Percentiles rank a stretch among this genome's conserved stretches.
Evolutionary conservation across 495 filamentous ascomycete species (phyloP).

Genomic region (Antarctomyces pellizariae): DNA sequence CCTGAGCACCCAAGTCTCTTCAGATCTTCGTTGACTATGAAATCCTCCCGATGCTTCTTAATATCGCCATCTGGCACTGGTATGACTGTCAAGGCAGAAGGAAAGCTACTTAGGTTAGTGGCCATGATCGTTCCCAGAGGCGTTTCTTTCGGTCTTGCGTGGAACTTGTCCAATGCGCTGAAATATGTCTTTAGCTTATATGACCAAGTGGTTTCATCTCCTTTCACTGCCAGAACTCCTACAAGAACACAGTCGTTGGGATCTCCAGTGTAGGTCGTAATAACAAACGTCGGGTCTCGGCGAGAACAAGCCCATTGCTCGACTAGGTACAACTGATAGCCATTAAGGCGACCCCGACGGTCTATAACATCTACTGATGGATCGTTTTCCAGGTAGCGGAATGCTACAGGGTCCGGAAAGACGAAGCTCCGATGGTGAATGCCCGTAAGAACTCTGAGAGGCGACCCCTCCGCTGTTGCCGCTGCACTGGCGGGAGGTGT

Average conservation of each 20-base stretch:
- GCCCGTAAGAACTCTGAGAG: conserved; percentile 3
- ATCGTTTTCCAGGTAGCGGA: conserved; percentile 75
- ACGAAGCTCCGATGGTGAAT: conserved; percentile 30
- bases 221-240: conserved; percentile 64
- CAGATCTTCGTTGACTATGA: conserved; percentile 86
- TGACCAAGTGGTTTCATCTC: conserved; percentile 63
- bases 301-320: conserved; percentile 97
- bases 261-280: conserved; percentile 85
- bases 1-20: conserved; percentile 86
- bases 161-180: conserved; percentile 57
- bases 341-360: conserved; percentile 39
- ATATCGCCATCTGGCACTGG: conserved; percentile 72
- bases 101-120: conserved; percentile 77
- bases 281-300: conserved; percentile 70
- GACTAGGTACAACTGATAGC: conserved; percentile 86
- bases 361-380: conserved; percentile 51
- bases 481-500: conserved; percentile 1
- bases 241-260: conserved; percentile 50
- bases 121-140: conserved; percentile 70
- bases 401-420: conserved; percentile 51
- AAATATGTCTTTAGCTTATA: conserved; percentile 61
- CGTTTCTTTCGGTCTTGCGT: conserved; percentile 69
- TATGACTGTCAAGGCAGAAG: conserved; percentile 72
- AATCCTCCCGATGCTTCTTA: conserved; percentile 53
- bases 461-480: conserved; percentile 2